These are phyloP conservation scores for Hyphodiscus hymeniophilus DNA, from an alignment of 495 filamentous ascomycete species.

Conservation along the genomic window DNA sequence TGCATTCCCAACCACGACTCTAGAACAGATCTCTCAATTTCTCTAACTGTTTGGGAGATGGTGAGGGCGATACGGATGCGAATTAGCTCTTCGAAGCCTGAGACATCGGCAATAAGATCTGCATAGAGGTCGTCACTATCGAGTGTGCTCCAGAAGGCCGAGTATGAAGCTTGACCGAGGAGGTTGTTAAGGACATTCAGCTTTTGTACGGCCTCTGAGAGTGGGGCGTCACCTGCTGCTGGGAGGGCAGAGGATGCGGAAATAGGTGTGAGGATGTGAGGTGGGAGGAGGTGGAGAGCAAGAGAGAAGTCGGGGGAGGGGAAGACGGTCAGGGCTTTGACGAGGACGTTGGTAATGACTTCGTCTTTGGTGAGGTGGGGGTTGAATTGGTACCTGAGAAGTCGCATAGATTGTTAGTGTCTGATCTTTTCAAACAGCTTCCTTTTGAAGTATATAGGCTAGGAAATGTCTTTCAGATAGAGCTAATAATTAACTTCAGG, in stretches of 20 bases:
- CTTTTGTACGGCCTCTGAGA: conserved; percentile 84
- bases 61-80: conserved; percentile 84
- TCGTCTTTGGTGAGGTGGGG: conserved; percentile 95
- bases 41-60: conserved; percentile 79
- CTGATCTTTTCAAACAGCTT: not conserved
- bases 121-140: conserved; percentile 95
- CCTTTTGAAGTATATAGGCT: not conserved
- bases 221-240: conserved; percentile 31
- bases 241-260: conserved; percentile 36
- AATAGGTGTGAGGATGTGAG: conserved; percentile 49
- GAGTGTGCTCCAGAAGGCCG: conserved; percentile 85
- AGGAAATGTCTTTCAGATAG: conserved; percentile 48
- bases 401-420: not conserved
- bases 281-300: conserved; percentile 82
- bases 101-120: conserved; percentile 86
- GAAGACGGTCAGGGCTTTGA: conserved; percentile 96
- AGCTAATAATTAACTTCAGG: conserved; percentile 51
- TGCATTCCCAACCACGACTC: conserved; percentile 82
- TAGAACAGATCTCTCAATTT: conserved; percentile 65
- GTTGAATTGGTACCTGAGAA: conserved; percentile 94
- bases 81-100: conserved; percentile 95
- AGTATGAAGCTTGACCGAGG: conserved; percentile 79
- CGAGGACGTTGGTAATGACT: conserved; percentile 95
- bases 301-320: conserved; percentile 93
- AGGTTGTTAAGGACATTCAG: conserved; percentile 74